Percentiles rank a stretch among this genome's conserved stretches.
Conservation (phyloP, 768 basidiomycete genomes). For the Calvatia gigantea region DNA sequence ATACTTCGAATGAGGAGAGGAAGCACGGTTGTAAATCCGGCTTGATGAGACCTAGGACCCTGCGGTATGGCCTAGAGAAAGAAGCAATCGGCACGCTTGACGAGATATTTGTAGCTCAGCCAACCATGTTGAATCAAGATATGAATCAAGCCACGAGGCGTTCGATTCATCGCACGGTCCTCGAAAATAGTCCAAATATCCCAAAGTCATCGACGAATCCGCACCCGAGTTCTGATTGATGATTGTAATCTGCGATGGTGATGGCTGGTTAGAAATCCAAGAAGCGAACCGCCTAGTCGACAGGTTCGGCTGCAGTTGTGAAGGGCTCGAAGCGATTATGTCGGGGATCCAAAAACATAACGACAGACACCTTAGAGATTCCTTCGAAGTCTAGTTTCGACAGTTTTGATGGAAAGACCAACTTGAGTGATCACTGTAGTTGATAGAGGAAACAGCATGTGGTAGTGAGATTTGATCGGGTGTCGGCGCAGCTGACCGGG, state of each 20-base stretch:
- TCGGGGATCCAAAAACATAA: background rate
- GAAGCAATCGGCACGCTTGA: background rate
- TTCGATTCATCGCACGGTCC: background rate
- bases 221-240: background rate
- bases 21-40: too few relatives aligned
- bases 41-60: background rate
- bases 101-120: background rate
- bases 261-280: background rate
- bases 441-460: background rate
- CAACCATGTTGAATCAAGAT: background rate
- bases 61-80: background rate
- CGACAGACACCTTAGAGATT: background rate
- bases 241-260: background rate
- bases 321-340: background rate
- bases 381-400: background rate
- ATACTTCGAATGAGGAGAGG: too few relatives aligned
- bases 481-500: slow-evolving; percentile 7
- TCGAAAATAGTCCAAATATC: background rate
- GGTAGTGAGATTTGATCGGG: slow-evolving; percentile 14
- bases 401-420: slow-evolving; percentile 1
- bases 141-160: background rate
- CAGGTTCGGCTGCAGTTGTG: background rate
- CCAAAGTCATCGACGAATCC: background rate
- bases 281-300: background rate
- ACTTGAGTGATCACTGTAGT: background rate